Evolutionary conservation across 1,284 basidiomycete species (phyloP).

Genomic region (Marasmius fiardii): DNA sequence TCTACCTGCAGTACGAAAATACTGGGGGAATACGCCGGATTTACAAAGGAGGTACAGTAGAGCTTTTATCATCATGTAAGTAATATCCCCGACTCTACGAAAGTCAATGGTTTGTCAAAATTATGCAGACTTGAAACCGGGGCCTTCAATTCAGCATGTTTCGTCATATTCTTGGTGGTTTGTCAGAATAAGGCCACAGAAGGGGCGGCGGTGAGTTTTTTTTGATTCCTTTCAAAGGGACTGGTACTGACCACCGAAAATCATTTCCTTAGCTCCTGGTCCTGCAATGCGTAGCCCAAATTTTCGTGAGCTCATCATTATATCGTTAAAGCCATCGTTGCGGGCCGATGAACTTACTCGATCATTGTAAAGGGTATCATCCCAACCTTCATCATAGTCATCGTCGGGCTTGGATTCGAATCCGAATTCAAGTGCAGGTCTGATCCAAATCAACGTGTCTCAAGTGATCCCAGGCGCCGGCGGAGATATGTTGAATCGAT

Average conservation of each 20-base stretch:
- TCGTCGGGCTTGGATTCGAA: constrained; percentile 9
- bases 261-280: constrained; percentile 6
- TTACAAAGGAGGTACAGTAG: not conserved
- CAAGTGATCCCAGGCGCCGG: not conserved
- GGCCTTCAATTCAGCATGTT: not conserved
- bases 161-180: constrained; percentile 6
- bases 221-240: not conserved
- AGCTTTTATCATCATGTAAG: constrained; percentile 8
- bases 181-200: not conserved
- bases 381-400: constrained; percentile 10
- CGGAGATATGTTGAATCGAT: too few species aligned
- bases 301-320: constrained; percentile 10
- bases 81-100: not conserved
- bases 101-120: not conserved
- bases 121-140: constrained; percentile 6
- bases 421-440: not conserved
- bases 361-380: constrained; percentile 5
- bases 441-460: not conserved
- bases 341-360: too few species aligned
- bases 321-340: too few species aligned
- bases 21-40: not conserved
- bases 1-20: not conserved
- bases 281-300: constrained; percentile 6
- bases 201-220: constrained; percentile 5
- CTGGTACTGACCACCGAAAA: not conserved